These are phyloP conservation scores for Musa schizocarpa DNA, from an alignment of 176 grass and related monocot species.

Conservation along the genomic window DNA sequence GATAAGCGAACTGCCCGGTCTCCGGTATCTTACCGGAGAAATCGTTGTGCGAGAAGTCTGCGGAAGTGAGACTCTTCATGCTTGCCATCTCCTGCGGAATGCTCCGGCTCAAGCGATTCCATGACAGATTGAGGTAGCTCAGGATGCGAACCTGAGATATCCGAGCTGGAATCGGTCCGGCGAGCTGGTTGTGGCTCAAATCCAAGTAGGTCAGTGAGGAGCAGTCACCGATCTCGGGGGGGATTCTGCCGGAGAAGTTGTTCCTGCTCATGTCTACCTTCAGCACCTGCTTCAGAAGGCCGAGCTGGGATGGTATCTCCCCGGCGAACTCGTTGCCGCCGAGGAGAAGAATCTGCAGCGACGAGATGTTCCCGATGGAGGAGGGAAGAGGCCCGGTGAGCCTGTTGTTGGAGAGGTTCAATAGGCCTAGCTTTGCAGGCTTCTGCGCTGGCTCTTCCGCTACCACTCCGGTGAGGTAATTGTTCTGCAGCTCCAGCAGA, in stretches of 20 bases:
- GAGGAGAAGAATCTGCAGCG: constrained; percentile 74
- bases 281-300: constrained; percentile 54
- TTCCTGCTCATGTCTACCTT: constrained; percentile 66
- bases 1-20: constrained; percentile 76
- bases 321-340: constrained; percentile 48
- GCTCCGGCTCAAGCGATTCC: constrained; percentile 37
- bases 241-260: constrained; percentile 37
- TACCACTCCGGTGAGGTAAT: constrained; percentile 47
- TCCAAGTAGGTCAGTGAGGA: constrained; percentile 60
- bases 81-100: constrained; percentile 52
- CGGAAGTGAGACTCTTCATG: constrained; percentile 86
- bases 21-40: constrained; percentile 53
- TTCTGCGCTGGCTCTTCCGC: constrained; percentile 21
- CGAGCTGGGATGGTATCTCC: constrained; percentile 38
- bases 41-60: constrained; percentile 80
- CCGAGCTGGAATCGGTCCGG: constrained; percentile 44
- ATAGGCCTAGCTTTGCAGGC: constrained; percentile 37
- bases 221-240: constrained; percentile 48
- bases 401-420: constrained; percentile 65
- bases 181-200: constrained; percentile 54
- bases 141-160: constrained; percentile 49
- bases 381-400: constrained; percentile 44
- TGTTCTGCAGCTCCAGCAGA: constrained; percentile 81
- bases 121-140: constrained; percentile 80
- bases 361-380: constrained; percentile 47